Evolutionary conservation across 495 filamentous ascomycete species (phyloP), one percentile per base, ranked within the genome.

Genomic region (Umbilicaria muhlenbergii): DNA sequence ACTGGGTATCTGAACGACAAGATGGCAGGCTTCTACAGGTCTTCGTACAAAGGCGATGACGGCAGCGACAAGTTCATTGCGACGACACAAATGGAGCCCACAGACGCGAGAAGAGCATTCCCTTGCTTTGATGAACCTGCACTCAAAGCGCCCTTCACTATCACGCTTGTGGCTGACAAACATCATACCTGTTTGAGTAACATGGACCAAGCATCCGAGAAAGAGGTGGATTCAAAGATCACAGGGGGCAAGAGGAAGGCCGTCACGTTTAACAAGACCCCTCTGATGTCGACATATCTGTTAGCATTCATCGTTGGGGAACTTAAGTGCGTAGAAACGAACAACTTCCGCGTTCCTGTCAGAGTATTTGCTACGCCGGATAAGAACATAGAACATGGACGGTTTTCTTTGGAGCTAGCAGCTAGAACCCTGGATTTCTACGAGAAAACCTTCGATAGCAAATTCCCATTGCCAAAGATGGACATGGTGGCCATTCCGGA

Each of bases 401-500:
- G 69, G 18, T 81, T 80, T 61, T 74, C 75, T 12, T 59, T 81
- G 33, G 74, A 81, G 34, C 67, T 80, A 41, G 77, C 74, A 43
- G 75, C 76, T 12, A 68, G 62, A 42, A 70, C 71, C 12, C 56
- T 71, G 15, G 64, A 62, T 11, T 70, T 75, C 52, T 69, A 76
- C 45, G 67, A 68, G 49, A 70, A 68, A 59, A 66, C 71, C 15
- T 75, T 76, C 44, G 66, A 73, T 40, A 70, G 51, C 46, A 58
- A 66, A 6, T 70, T 70, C 55, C 70, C 70, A 2, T 52, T 74
- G 38, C 68, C 70, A n/a, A 98, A 98, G 70, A 94, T 95, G 86
- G 91, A 98, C 64, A 91, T 94, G 82, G 81, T 95, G 52, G 91
- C 89, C 39, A 85, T 98, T 58, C 91, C 88, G 18, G 89, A 96